Conservation (phyloP, 805 yeast species). For the Pichia scutulata region DNA sequence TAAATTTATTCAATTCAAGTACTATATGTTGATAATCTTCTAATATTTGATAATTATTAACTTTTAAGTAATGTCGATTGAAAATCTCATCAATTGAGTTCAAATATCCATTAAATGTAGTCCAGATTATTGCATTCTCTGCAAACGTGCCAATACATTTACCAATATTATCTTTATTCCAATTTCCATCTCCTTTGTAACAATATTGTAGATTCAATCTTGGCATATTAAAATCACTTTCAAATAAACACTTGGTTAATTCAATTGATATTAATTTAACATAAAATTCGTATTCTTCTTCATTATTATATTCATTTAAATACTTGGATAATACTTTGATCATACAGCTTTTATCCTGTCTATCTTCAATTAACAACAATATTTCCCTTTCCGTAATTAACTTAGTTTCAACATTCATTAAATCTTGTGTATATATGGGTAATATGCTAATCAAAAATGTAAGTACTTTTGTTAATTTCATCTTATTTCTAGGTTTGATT, state of each 20-base stretch:
- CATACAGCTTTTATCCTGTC: background rate
- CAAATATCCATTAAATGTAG: conserved; percentile 18
- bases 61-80: conserved; percentile 1
- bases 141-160: conserved; percentile 11
- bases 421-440: background rate
- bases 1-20: background rate
- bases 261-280: conserved; percentile 11
- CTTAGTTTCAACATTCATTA: background rate
- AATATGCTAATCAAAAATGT: background rate
- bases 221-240: conserved; percentile 1
- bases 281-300: background rate
- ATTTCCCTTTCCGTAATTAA: background rate
- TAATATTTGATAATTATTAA: conserved; percentile 1
- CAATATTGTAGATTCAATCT: conserved; percentile 1
- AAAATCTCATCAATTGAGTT: conserved; percentile 10
- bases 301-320: background rate
- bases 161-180: background rate
- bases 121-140: conserved; percentile 12
- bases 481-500: background rate
- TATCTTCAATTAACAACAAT: background rate
- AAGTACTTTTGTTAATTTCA: background rate
- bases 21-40: conserved; percentile 6
- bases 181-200: background rate
- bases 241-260: conserved; percentile 14
- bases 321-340: background rate